A percentile compares a stretch with the other conserved stretches of the same genome.
Conservation (phyloP, 169 alveolate species). For the Perkinsus olseni region DNA sequence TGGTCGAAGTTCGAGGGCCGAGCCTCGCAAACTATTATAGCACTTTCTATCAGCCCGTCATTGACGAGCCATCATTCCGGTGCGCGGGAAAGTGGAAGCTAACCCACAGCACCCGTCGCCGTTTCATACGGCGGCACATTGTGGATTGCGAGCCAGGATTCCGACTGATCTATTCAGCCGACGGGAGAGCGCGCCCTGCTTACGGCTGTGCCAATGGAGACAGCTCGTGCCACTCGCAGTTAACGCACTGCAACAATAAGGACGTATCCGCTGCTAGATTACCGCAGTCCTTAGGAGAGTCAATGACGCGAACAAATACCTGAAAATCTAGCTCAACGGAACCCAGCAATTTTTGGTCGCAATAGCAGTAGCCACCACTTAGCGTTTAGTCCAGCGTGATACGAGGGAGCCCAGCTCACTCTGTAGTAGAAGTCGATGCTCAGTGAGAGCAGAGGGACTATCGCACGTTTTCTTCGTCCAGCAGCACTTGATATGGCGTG, state of each 20-base stretch:
- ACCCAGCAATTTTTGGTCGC: background rate
- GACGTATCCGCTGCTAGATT: constrained; percentile 27
- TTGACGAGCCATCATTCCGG: too few relatives aligned
- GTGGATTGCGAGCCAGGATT: too few relatives aligned
- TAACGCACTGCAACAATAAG: constrained; percentile 6
- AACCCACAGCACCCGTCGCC: too few relatives aligned
- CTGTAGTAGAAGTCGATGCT: constrained; percentile 82
- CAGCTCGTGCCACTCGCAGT: background rate
- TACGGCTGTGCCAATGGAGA: background rate
- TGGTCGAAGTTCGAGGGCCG: too few relatives aligned
- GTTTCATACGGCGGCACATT: too few relatives aligned
- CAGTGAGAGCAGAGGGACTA: constrained; percentile 66
- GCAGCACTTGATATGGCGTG: constrained; percentile 61
- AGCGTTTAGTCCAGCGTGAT: too few relatives aligned
- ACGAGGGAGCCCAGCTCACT: too few relatives aligned
- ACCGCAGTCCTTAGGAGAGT: constrained; percentile 29
- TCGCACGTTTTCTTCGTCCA: constrained; percentile 50
- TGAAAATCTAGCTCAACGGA: background rate
- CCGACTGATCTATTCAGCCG: too few relatives aligned
- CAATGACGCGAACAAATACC: constrained; percentile 30
- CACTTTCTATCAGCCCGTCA: too few relatives aligned
- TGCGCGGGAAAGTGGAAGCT: too few relatives aligned
- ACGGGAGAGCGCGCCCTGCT: too few relatives aligned
- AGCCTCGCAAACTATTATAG: too few relatives aligned
- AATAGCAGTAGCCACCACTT: background rate